Conservation (phyloP, 768 basidiomycete species). For the Mycena rosella region DNA sequence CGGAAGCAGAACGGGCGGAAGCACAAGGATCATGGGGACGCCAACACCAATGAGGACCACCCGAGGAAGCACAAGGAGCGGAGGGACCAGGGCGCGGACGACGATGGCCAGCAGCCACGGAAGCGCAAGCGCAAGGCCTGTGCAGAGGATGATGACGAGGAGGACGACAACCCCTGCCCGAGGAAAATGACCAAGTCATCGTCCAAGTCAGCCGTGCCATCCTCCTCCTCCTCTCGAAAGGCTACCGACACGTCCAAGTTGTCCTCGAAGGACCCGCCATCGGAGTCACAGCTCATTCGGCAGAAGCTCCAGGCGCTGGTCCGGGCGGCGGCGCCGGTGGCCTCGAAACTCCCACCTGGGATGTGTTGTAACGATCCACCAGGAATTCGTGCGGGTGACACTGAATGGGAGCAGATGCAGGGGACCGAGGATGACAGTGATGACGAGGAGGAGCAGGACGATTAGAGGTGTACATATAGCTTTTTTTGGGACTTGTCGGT, state of each 20-base stretch:
- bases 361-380: not conserved
- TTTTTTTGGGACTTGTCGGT: no score
- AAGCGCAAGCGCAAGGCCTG: not conserved
- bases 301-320: not conserved
- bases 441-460: not conserved
- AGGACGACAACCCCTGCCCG: not conserved
- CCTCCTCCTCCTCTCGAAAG: no score
- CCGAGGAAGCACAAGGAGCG: not conserved
- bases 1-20: not conserved
- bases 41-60: not conserved
- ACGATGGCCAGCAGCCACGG: not conserved
- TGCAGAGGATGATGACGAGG: not conserved
- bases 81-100: not conserved
- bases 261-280: not conserved
- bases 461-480: not conserved
- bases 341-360: not conserved
- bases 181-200: not conserved
- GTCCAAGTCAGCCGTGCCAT: no score
- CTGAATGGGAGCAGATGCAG: not conserved
- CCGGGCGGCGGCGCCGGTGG: not conserved
- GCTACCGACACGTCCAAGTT: not conserved
- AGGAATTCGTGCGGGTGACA: not conserved
- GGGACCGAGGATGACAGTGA: not conserved
- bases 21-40: no score
- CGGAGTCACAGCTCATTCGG: not conserved